These are phyloP conservation scores for Pseudopyrenochaeta lycopersici DNA, from an alignment of 2,329 filamentous ascomycete genomes.

Conservation along the genomic window DNA sequence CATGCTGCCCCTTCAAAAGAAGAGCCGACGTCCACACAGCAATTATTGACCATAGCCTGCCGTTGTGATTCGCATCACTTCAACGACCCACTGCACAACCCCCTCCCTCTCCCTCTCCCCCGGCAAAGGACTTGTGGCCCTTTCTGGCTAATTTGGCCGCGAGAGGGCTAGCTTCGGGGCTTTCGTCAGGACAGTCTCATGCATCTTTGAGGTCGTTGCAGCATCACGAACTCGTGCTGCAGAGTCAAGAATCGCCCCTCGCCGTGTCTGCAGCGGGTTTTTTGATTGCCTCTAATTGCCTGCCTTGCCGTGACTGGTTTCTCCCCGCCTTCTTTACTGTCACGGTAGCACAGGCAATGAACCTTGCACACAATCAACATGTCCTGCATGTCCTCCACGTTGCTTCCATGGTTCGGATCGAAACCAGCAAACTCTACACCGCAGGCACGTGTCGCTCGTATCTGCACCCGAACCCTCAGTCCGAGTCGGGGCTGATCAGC, in stretches of 20 bases:
- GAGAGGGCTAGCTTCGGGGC: background rate
- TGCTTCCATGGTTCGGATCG: background rate
- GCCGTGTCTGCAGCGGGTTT: background rate
- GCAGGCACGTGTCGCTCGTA: slow-evolving; percentile 7
- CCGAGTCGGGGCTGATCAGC: background rate
- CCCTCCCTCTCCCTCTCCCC: too few species aligned
- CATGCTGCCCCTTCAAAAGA: too few species aligned
- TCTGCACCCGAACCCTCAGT: too few species aligned
- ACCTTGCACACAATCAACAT: background rate
- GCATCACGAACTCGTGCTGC: background rate
- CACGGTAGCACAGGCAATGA: too few species aligned
- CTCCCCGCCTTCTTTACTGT: background rate
- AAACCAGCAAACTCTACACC: background rate
- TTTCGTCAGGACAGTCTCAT: background rate
- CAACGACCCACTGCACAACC: too few species aligned
- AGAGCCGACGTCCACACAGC: too few species aligned
- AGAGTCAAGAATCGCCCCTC: background rate
- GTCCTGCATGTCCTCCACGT: background rate
- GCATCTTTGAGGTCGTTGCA: background rate
- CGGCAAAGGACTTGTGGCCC: background rate
- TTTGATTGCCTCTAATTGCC: slow-evolving; percentile 3
- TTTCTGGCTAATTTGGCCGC: slow-evolving; percentile 1
- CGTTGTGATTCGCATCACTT: too few species aligned
- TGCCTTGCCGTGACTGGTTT: background rate
- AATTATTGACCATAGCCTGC: too few species aligned